Base-by-base conservation (phyloP, 306 rosid genomes). In the Quercus wislizeni region DNA sequence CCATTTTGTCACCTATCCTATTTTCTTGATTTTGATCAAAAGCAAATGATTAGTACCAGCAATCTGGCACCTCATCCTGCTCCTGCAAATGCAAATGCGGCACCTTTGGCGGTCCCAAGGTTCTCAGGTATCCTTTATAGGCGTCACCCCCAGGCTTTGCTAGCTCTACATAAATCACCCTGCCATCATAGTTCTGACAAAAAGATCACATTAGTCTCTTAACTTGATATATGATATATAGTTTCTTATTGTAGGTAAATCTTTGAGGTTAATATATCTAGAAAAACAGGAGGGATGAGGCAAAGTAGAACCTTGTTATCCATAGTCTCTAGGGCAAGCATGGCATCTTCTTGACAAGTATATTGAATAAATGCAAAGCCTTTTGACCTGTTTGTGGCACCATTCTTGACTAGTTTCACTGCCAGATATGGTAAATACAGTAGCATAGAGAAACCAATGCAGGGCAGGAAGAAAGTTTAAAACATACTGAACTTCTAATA, bases 341-440 rank as follows among this genome's bases (percentile, higher is more conserved):
- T 77, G 21, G 98, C 98, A 28, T 86, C 96, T 55, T 90, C 94
- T 81, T 87, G 97, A 82, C 83, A 73, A 28, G 91, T 90, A 71
- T 87, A 95, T 41, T 92, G 99, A 84, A 95, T 89, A 78, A 90
- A 95, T n/a, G 99, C 99, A 77, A 65, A 83, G 35, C 99, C 99
- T 81, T 85, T 95, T 1, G 96, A 84, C 78, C 85, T 85, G 81
- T 84, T 83, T 0, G 92, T 83, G 55, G 41, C 43, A 38, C 55
- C 84, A 83, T 95, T 95, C 80, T 89, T 91, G 23, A 84, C 82
- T 77, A 92, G 62, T 69, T 89, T 81, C 73, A 91, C 99, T 95
- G 91, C 79, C 76, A 65, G 43, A 12, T 1, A 70, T 21, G 11
- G 55, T 10, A 70, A 70, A 80, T 72, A 69, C 71, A 69, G 56